These are phyloP conservation scores for Ophiobolus disseminans DNA, from an alignment of 2,329 filamentous ascomycete genomes.

Conservation along the genomic window DNA sequence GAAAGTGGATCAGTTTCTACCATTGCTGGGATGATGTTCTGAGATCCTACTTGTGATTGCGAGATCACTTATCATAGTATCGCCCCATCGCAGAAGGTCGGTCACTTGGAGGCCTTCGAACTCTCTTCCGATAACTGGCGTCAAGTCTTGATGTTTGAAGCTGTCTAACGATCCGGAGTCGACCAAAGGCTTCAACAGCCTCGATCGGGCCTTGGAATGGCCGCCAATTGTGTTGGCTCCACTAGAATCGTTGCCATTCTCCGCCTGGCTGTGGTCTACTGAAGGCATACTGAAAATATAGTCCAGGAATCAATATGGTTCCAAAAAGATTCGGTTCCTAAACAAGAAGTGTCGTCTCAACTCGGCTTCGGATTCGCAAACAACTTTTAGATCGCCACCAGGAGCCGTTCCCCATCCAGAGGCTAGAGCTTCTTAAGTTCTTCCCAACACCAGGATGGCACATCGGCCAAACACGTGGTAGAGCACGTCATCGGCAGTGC, in stretches of 20 bases:
- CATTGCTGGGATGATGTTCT: background rate
- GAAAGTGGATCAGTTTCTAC: background rate
- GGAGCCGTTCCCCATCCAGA: no score
- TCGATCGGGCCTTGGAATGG: conserved; percentile 28
- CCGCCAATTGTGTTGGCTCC: conserved; percentile 27
- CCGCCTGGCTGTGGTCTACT: conserved; percentile 20
- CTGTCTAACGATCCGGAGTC: conserved; percentile 34
- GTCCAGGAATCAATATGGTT: background rate
- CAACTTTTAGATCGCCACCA: no score
- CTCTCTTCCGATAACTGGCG: conserved; percentile 60
- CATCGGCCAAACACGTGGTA: background rate
- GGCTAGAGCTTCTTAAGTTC: conserved; percentile 14
- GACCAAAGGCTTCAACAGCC: conserved; percentile 25
- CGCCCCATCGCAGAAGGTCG: conserved; percentile 42
- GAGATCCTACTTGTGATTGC: conserved; percentile 64
- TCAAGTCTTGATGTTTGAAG: conserved; percentile 52
- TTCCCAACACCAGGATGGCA: background rate
- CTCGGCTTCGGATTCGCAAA: no score
- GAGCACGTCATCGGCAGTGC: conserved; percentile 33
- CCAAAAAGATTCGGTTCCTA: no score
- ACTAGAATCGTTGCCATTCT: conserved; percentile 9
- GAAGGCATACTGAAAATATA: conserved; percentile 28
- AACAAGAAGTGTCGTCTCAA: no score
- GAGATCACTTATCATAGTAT: conserved; percentile 49
- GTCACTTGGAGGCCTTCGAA: conserved; percentile 48